Percentiles rank a stretch among this genome's conserved stretches.
These are phyloP conservation scores for Malus sieversii DNA, from an alignment of 306 rosid species.

Conservation along the genomic window DNA sequence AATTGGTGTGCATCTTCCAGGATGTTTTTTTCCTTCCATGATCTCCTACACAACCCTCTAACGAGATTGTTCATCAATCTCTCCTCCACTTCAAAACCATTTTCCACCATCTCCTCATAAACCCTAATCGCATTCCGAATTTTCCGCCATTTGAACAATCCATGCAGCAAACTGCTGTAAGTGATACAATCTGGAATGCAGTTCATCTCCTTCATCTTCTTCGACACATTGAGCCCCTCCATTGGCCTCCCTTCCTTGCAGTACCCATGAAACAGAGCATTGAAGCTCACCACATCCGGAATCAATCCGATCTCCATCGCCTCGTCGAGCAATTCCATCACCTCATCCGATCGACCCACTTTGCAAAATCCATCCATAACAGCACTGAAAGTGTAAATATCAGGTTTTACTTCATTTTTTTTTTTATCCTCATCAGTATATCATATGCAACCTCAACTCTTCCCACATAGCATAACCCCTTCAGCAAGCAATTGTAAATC, in stretches of 20 bases:
- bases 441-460: slow-evolving; percentile 72
- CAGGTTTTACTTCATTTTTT: slow-evolving; percentile 33
- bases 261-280: slow-evolving; percentile 62
- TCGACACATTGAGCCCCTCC: slow-evolving; percentile 46
- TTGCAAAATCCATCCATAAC: slow-evolving; percentile 81
- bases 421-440: slow-evolving; percentile 33
- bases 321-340: slow-evolving; percentile 56
- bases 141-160: slow-evolving; percentile 66
- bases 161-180: slow-evolving; percentile 59
- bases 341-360: slow-evolving; percentile 77
- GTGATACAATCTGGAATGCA: slow-evolving; percentile 57
- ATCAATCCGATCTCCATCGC: slow-evolving; percentile 45
- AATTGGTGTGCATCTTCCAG: slow-evolving; percentile 36
- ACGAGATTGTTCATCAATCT: slow-evolving; percentile 50
- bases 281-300: slow-evolving; percentile 57
- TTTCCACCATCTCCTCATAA: slow-evolving; percentile 49
- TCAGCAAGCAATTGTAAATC: slow-evolving; percentile 61
- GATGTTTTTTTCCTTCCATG: slow-evolving; percentile 27
- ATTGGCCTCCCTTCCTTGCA: slow-evolving; percentile 66
- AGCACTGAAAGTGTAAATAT: slow-evolving; percentile 55
- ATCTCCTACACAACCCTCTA: slow-evolving; percentile 47
- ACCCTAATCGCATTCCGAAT: slow-evolving; percentile 23
- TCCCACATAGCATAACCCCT: slow-evolving; percentile 79
- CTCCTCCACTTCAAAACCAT: slow-evolving; percentile 44
- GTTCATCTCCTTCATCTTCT: slow-evolving; percentile 44